Evolutionary conservation across 495 filamentous ascomycete genomes (phyloP).

Genomic region (Penicillium manginii): DNA sequence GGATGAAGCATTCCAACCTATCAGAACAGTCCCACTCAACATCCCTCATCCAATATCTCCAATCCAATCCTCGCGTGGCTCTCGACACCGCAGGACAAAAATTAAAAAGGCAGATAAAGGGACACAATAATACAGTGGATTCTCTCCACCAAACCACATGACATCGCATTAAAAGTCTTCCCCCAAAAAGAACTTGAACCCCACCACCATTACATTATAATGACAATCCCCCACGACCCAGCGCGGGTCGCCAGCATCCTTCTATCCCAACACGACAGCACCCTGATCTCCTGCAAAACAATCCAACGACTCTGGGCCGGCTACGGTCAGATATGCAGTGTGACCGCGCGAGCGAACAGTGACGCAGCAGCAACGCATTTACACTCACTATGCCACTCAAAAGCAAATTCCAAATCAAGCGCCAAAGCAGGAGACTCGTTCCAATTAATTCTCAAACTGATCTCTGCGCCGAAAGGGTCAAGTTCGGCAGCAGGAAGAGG

Average conservation of each 20-base stretch:
- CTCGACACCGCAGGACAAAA: too few relatives aligned
- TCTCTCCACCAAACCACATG: too few relatives aligned
- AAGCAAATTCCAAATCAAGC: background rate
- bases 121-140: too few relatives aligned
- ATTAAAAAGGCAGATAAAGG: too few relatives aligned
- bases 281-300: conserved; percentile 37
- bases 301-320: conserved; percentile 47
- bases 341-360: conserved; percentile 35
- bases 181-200: too few relatives aligned
- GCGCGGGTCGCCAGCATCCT: conserved; percentile 36
- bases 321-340: conserved; percentile 40
- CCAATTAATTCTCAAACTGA: conserved; percentile 43
- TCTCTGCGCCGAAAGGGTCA: conserved; percentile 31
- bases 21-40: too few relatives aligned
- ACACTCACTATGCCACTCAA: conserved; percentile 27
- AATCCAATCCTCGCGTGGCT: too few relatives aligned
- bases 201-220: too few relatives aligned
- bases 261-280: conserved; percentile 39
- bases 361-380: conserved; percentile 29
- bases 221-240: conserved; percentile 17
- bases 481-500: conserved; percentile 11
- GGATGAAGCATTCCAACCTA: too few relatives aligned
- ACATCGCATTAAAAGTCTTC: too few relatives aligned
- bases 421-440: conserved; percentile 25
- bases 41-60: too few relatives aligned